Conservation (phyloP, 139 green algal genomes). For the Tetradesmus obliquus region DNA sequence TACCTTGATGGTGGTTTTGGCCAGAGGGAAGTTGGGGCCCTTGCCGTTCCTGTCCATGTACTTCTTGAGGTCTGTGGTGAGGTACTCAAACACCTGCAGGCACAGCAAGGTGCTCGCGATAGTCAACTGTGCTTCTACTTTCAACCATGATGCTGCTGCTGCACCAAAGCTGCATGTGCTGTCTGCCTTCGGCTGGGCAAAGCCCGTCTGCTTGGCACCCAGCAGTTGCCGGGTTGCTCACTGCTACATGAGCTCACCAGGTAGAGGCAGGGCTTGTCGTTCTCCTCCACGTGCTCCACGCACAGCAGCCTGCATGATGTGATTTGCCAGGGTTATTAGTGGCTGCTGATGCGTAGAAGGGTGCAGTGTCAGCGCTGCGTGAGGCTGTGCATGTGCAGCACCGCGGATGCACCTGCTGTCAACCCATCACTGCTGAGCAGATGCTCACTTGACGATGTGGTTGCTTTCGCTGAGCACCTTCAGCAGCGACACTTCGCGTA, state of each 20-base stretch:
- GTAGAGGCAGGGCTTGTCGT: conserved; percentile 96
- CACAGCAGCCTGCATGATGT: conserved; percentile 70
- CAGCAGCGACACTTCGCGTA: conserved; percentile 97
- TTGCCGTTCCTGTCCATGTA: conserved; percentile 97
- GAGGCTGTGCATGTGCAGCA: not conserved
- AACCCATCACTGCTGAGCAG: not conserved
- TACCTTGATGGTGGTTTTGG: conserved; percentile 79
- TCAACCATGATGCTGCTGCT: not conserved
- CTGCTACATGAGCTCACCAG: conserved; percentile 70
- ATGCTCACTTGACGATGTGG: conserved; percentile 89
- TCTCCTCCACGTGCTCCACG: conserved; percentile 98
- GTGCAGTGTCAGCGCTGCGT: not conserved
- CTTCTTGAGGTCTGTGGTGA: conserved; percentile 98
- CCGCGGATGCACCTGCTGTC: not conserved
- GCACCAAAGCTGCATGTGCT: not conserved
- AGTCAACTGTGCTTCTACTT: not conserved
- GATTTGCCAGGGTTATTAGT: not conserved
- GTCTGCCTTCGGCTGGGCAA: not conserved
- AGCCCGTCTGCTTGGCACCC: not conserved
- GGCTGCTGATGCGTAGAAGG: not conserved
- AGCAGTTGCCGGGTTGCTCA: not conserved
- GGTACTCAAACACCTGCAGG: conserved; percentile 94
- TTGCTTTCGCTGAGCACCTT: conserved; percentile 96
- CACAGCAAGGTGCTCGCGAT: not conserved
- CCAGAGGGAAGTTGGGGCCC: conserved; percentile 74